These are phyloP conservation scores for Populus tremula DNA, from an alignment of 345 rosid genomes.

Conservation along the genomic window DNA sequence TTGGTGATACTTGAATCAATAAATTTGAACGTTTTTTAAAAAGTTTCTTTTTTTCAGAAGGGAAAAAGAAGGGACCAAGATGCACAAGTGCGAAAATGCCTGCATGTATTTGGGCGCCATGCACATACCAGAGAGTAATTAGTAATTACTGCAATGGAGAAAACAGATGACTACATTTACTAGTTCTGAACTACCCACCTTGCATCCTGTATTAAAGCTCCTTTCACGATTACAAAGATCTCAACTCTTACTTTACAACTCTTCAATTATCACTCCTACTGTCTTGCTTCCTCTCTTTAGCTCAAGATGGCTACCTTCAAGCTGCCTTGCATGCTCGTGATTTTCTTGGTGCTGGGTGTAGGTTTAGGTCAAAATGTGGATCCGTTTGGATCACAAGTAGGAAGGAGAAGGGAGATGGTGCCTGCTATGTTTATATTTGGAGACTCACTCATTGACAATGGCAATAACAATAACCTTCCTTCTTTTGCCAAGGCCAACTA, in stretches of 20 bases:
- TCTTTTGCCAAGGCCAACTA: slow-evolving; percentile 93
- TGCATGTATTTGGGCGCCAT: not conserved
- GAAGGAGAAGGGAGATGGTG: slow-evolving; percentile 46
- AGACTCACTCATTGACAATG: slow-evolving; percentile 90
- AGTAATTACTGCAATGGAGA: slow-evolving; percentile 3
- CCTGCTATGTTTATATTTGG: slow-evolving; percentile 94
- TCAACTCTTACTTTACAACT: not conserved
- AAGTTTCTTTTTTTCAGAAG: not conserved
- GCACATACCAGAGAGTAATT: not conserved
- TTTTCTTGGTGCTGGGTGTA: not conserved
- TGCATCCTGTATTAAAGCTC: slow-evolving; percentile 9
- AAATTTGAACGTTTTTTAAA: too few relatives aligned
- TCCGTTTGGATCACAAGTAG: slow-evolving; percentile 17
- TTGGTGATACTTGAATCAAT: not conserved
- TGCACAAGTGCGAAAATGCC: not conserved
- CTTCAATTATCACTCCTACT: not conserved
- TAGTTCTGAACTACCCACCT: slow-evolving; percentile 12
- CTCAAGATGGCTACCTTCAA: not conserved
- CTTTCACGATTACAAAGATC: not conserved
- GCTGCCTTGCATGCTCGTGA: not conserved
- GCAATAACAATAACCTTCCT: slow-evolving; percentile 81
- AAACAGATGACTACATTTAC: slow-evolving; percentile 16
- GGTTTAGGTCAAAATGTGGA: slow-evolving; percentile 18
- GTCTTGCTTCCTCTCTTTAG: not conserved
- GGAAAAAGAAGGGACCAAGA: not conserved